Conservation (phyloP, 2,329 filamentous ascomycete species). For the Ophiostoma novo-ulmi region DNA sequence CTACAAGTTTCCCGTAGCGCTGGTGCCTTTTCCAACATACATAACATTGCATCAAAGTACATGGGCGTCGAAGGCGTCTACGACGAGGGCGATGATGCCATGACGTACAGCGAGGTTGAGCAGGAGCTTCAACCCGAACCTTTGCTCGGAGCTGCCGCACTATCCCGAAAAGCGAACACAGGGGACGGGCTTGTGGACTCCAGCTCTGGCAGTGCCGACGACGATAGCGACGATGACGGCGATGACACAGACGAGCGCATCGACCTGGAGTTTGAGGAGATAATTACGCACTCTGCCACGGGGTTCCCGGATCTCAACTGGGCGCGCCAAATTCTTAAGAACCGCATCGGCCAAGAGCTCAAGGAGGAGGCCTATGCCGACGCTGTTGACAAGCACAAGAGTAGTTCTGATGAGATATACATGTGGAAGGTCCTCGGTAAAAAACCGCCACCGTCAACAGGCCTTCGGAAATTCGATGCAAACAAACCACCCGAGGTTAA, state of each 20-base stretch:
- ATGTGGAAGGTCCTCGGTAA: conserved; percentile 45
- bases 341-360: conserved; percentile 40
- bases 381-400: conserved; percentile 38
- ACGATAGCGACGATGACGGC: neutral
- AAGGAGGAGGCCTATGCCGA: conserved; percentile 44
- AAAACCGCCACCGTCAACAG: conserved; percentile 32
- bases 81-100: conserved; percentile 20
- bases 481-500: conserved; percentile 20
- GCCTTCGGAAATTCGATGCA: conserved; percentile 19
- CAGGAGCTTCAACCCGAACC: conserved; percentile 5
- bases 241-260: conserved; percentile 5
- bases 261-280: conserved; percentile 39
- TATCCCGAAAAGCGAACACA: conserved; percentile 14
- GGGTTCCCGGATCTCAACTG: conserved; percentile 35
- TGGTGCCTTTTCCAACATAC: conserved; percentile 9
- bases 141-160: neutral
- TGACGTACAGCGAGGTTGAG: conserved; percentile 25
- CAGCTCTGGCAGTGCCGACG: neutral
- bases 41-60: neutral
- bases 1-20: conserved; percentile 42
- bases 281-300: conserved; percentile 40
- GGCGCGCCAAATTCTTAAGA: conserved; percentile 30
- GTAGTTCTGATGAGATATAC: conserved; percentile 40
- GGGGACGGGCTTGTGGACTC: neutral
- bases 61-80: conserved; percentile 14